phyloP scores from a whole-genome alignment of 768 basidiomycete species.

The Suillus paluster region DNA sequence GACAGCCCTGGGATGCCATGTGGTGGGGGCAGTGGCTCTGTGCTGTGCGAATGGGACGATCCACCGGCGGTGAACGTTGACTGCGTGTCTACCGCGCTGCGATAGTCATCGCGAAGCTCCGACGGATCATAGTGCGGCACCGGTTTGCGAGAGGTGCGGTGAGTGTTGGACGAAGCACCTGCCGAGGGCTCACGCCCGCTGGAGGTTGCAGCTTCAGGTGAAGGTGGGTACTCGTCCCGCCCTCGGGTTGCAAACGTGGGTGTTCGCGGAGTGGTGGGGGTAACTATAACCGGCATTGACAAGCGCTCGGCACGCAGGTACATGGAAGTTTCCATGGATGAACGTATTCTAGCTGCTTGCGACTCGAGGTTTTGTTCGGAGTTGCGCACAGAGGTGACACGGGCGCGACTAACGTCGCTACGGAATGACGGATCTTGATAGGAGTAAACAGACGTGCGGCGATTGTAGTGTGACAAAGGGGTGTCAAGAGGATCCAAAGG shows the following conservation, averaged over 20 bases:
- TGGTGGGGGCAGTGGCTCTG: constrained; percentile 5
- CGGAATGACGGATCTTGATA: constrained; percentile 12
- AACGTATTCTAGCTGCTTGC: constrained; percentile 36
- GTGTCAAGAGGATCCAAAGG: constrained; percentile 24
- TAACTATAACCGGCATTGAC: constrained; percentile 30
- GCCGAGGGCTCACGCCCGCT: constrained; percentile 34
- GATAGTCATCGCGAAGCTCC: constrained; percentile 25
- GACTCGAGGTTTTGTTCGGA: constrained; percentile 29
- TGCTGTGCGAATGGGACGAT: constrained; percentile 33
- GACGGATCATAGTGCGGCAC: constrained; percentile 55
- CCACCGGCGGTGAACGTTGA: constrained; percentile 27
- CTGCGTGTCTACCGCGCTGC: constrained; percentile 18
- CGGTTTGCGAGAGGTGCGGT: constrained; percentile 53
- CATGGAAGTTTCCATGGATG: constrained; percentile 33
- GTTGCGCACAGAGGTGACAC: constrained; percentile 11
- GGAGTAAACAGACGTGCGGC: constrained; percentile 24
- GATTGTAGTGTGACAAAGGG: constrained; percentile 19
- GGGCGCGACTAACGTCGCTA: constrained; percentile 15
- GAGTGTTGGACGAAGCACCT: constrained; percentile 23
- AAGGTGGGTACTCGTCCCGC: constrained; percentile 36
- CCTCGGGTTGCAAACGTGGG: constrained; percentile 21
- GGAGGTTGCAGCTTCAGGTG: constrained; percentile 23
- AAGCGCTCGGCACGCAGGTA: constrained; percentile 32
- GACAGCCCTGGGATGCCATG: constrained; percentile 27
- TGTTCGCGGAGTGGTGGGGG: constrained; percentile 16